A percentile compares a stretch with the other conserved stretches of the same genome.
Evolutionary conservation across 2,329 filamentous ascomycete species (phyloP).

Genomic region (Monosporascus sp.): DNA sequence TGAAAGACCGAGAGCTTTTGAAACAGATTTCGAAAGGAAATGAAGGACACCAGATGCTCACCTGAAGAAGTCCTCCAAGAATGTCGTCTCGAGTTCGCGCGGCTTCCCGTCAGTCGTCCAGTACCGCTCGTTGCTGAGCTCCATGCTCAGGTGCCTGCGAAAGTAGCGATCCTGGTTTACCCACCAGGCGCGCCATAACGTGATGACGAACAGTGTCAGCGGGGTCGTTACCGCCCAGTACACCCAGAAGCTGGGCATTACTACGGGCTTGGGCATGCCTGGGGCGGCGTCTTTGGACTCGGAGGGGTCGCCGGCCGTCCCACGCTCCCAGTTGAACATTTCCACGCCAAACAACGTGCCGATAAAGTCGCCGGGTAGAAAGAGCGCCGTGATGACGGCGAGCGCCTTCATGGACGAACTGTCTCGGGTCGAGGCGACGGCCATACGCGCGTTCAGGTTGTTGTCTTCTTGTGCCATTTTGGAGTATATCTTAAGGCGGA

Average conservation of each 20-base stretch:
- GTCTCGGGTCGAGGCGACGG: conserved; percentile 70
- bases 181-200: conserved; percentile 41
- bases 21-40: too few species aligned
- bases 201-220: conserved; percentile 36
- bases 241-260: conserved; percentile 39
- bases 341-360: conserved; percentile 41
- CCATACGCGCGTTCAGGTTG: conserved; percentile 47
- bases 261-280: conserved; percentile 23
- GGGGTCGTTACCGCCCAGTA: conserved; percentile 41
- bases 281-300: conserved; percentile 25
- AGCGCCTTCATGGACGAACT: conserved; percentile 43
- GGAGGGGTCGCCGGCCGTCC: conserved; percentile 23
- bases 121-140: conserved; percentile 43
- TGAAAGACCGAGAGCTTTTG: too few species aligned
- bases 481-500: conserved; percentile 35
- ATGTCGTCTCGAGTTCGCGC: conserved; percentile 35
- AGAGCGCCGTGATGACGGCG: conserved; percentile 42
- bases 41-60: too few species aligned
- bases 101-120: conserved; percentile 40
- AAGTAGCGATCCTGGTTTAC: conserved; percentile 42
- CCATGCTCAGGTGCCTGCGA: conserved; percentile 36
- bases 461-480: conserved; percentile 46
- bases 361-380: conserved; percentile 41
- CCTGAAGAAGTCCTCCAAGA: conserved; percentile 37
- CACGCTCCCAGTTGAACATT: conserved; percentile 38